Evolutionary conservation across 1,284 basidiomycete genomes (phyloP).

Genomic region (Leccinum ponderosum): DNA sequence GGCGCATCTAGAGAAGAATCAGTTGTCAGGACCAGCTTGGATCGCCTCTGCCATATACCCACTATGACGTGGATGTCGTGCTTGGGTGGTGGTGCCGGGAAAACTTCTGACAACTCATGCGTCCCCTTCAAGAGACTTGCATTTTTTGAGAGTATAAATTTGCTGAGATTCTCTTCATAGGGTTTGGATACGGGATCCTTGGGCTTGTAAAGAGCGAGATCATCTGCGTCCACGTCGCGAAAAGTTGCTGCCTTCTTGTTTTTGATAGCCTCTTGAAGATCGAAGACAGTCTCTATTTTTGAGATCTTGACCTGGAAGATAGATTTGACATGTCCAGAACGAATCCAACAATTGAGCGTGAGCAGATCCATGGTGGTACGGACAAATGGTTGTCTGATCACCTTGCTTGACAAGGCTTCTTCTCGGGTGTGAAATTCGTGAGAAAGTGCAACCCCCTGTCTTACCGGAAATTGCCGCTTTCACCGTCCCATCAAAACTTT

Average conservation of each 20-base stretch:
- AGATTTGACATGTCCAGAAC: neutral
- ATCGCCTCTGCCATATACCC: neutral
- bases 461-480: too few species aligned
- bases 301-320: neutral
- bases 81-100: neutral
- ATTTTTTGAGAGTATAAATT: neutral
- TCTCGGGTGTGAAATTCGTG: too few species aligned
- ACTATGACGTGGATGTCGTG: neutral
- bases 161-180: too few species aligned
- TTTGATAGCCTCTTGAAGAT: neutral
- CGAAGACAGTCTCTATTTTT: neutral
- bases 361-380: neutral
- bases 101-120: neutral
- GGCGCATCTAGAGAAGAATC: neutral
- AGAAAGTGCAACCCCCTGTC: too few species aligned
- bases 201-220: neutral
- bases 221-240: accelerated
- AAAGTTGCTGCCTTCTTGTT: too few species aligned
- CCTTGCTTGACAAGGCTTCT: too few species aligned
- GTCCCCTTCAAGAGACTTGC: too few species aligned
- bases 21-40: neutral
- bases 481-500: too few species aligned
- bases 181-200: neutral
- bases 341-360: neutral
- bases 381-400: neutral